Conservation (phyloP, 495 filamentous ascomycete species). For the Astrocystis sublimbata region DNA sequence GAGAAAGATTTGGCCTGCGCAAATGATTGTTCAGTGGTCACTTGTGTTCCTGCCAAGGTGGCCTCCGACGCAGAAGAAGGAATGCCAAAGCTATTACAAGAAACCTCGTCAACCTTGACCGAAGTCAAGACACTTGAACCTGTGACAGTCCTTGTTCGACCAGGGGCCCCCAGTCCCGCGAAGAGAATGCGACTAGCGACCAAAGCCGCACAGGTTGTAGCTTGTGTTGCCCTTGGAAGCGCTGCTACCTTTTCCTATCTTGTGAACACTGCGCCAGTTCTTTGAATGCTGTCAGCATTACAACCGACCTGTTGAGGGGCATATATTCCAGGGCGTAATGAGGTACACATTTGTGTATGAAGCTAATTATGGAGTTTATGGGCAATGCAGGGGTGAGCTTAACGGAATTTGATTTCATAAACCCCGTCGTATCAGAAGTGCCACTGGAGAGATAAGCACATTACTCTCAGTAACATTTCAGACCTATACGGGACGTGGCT, state of each 20-base stretch:
- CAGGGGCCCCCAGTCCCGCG: slow-evolving; percentile 17
- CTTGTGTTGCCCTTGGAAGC: slow-evolving; percentile 36
- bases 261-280: slow-evolving; percentile 35
- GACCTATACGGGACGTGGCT: neutral
- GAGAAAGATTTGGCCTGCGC: neutral
- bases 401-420: neutral
- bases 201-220: slow-evolving; percentile 23
- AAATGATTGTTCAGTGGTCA: neutral
- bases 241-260: slow-evolving; percentile 35
- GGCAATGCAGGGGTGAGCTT: neutral
- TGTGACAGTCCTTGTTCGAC: neutral
- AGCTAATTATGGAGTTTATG: neutral
- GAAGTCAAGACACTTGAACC: too few relatives aligned
- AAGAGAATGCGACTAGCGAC: slow-evolving; percentile 33
- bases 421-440: neutral
- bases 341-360: neutral
- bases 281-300: slow-evolving; percentile 13
- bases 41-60: too few relatives aligned
- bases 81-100: neutral
- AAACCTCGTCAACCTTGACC: neutral
- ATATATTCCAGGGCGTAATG: neutral
- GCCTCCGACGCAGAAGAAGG: neutral
- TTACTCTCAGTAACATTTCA: neutral
- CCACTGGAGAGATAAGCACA: neutral
- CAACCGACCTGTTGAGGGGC: neutral